A percentile compares a stretch with the other conserved stretches of the same genome.
phyloP scores from a whole-genome alignment of 805 yeast genomes.

The Wickerhamiella azyma region DNA sequence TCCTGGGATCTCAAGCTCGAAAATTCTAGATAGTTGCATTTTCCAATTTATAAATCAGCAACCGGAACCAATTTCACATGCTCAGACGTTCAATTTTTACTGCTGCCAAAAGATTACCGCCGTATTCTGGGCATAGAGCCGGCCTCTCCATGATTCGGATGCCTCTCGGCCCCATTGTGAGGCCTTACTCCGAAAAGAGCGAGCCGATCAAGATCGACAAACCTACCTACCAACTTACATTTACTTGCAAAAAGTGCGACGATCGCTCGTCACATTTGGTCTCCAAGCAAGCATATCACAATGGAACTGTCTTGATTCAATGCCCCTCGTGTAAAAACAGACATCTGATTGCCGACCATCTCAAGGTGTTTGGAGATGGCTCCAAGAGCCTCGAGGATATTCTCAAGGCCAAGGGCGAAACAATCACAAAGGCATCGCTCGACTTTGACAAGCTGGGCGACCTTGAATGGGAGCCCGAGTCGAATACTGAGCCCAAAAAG shows the following conservation, averaged over 20 bases:
- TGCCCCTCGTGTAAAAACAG: conserved; percentile 86
- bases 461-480: conserved; percentile 22
- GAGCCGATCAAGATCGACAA: conserved; percentile 42
- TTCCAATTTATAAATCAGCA: not conserved
- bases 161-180: not conserved
- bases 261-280: conserved; percentile 79
- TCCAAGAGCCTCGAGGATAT: conserved; percentile 70
- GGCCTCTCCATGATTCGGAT: not conserved
- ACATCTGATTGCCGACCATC: conserved; percentile 82
- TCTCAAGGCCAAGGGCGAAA: conserved; percentile 60
- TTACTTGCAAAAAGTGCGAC: conserved; percentile 81
- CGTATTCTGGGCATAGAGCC: not conserved
- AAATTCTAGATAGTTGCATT: not conserved
- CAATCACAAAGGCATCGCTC: conserved; percentile 46
- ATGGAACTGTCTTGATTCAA: conserved; percentile 76
- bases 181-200: not conserved
- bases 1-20: not conserved
- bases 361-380: conserved; percentile 69
- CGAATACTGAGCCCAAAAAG: not conserved
- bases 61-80: not conserved
- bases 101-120: not conserved
- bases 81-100: not conserved
- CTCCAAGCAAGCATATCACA: conserved; percentile 79
- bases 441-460: conserved; percentile 34
- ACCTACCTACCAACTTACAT: conserved; percentile 75